Conservation (phyloP, 208 protist species). For the Trypanosoma lewisi region DNA sequence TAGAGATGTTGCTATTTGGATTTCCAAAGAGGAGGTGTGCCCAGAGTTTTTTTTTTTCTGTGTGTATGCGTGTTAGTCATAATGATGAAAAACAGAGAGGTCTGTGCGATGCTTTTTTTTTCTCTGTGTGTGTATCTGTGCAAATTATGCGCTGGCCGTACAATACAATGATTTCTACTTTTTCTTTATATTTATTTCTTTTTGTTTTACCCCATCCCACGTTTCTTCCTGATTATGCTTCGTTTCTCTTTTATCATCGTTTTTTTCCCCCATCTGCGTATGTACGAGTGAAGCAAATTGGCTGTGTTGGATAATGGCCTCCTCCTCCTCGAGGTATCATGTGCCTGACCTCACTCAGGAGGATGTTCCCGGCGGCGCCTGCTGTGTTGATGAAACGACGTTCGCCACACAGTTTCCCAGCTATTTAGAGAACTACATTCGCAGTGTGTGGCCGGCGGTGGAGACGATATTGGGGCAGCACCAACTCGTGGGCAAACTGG, state of each 20-base stretch:
- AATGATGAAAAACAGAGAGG: no score
- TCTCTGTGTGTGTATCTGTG: no score
- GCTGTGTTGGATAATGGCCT: conserved; percentile 21
- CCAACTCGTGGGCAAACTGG: conserved; percentile 93
- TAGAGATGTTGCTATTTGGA: no score
- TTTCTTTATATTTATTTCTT: neutral
- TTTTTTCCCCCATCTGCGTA: no score
- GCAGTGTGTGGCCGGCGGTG: conserved; percentile 93
- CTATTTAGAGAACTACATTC: conserved; percentile 98
- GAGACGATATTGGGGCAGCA: conserved; percentile 91
- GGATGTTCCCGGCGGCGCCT: conserved; percentile 85
- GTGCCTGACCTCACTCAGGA: conserved; percentile 82
- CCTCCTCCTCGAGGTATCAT: conserved; percentile 67
- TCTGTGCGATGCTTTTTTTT: no score
- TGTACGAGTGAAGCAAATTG: no score
- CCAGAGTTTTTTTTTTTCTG: no score
- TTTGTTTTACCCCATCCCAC: neutral
- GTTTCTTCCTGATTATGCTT: neutral
- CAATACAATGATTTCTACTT: neutral
- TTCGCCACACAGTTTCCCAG: conserved; percentile 98
- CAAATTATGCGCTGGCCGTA: no score
- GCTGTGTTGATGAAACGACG: conserved; percentile 93
- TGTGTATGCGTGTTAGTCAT: no score
- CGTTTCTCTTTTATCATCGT: neutral
- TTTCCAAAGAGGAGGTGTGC: no score